Evolutionary conservation across 345 rosid species (phyloP).

Genomic region (Garcia nutans): DNA sequence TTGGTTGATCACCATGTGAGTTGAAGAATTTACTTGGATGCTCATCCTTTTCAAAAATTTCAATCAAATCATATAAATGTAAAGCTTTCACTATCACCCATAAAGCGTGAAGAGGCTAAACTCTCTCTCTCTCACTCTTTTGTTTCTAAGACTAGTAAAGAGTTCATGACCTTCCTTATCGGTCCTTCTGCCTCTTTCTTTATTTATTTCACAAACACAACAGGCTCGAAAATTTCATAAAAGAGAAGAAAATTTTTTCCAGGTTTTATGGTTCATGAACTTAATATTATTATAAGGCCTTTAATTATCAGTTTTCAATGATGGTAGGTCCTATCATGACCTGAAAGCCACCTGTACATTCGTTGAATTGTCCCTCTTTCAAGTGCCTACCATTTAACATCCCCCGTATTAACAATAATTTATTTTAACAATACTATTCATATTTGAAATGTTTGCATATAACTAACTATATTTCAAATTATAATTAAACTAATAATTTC

Average conservation of each 20-base stretch:
- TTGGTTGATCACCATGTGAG: background rate
- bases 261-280: slow-evolving; percentile 16
- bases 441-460: no score
- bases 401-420: no score
- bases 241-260: background rate
- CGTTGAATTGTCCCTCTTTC: background rate
- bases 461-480: no score
- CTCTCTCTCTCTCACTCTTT: slow-evolving; percentile 26
- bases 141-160: slow-evolving; percentile 3
- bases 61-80: slow-evolving; percentile 27
- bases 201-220: background rate
- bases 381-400: no score
- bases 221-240: background rate
- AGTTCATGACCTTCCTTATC: slow-evolving; percentile 5
- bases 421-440: no score
- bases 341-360: slow-evolving; percentile 20
- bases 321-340: slow-evolving; percentile 25
- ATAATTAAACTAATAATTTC: no score
- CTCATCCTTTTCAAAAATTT: slow-evolving; percentile 11
- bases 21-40: slow-evolving; percentile 2
- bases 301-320: background rate
- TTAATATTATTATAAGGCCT: background rate
- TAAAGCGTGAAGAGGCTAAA: slow-evolving; percentile 55
- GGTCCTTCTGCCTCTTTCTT: no score
- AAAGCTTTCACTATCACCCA: slow-evolving; percentile 24